A percentile compares a stretch with the other conserved stretches of the same genome.
These are phyloP conservation scores for Sergeia podlipaevii DNA, from an alignment of 208 protist genomes.

Conservation along the genomic window DNA sequence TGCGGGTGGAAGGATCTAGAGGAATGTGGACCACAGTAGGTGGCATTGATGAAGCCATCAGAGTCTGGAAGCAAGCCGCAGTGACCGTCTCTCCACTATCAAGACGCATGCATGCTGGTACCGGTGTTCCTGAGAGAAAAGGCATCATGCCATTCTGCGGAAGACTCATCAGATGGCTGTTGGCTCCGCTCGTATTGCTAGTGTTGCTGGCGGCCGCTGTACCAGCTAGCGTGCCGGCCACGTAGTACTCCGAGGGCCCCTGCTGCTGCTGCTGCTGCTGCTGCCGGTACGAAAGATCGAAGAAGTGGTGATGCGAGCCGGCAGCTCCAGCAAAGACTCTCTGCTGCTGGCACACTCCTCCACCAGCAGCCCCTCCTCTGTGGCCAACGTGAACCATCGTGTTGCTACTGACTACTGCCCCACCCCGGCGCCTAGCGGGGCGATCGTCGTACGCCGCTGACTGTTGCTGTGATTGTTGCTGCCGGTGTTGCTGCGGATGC, in stretches of 20 bases:
- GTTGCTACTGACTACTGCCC: slow-evolving; percentile 14
- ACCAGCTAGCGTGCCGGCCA: too few species aligned
- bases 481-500: not conserved
- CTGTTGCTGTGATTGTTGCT: not conserved
- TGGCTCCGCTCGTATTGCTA: not conserved
- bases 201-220: not conserved
- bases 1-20: not conserved
- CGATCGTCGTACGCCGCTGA: not conserved
- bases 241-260: too few species aligned
- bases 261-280: too few species aligned
- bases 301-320: too few species aligned
- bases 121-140: not conserved
- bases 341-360: too few species aligned
- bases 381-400: slow-evolving; percentile 5
- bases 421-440: not conserved
- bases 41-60: slow-evolving; percentile 12
- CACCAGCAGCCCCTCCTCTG: too few species aligned
- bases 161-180: not conserved
- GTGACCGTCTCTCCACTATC: slow-evolving; percentile 7
- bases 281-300: too few species aligned
- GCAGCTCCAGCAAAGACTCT: too few species aligned
- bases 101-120: not conserved
- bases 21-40: slow-evolving; percentile 29
- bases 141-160: slow-evolving; percentile 3
- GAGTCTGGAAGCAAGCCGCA: slow-evolving; percentile 9